Evolutionary conservation across 2,329 filamentous ascomycete genomes (phyloP).

Genomic region (Alternaria viburni): DNA sequence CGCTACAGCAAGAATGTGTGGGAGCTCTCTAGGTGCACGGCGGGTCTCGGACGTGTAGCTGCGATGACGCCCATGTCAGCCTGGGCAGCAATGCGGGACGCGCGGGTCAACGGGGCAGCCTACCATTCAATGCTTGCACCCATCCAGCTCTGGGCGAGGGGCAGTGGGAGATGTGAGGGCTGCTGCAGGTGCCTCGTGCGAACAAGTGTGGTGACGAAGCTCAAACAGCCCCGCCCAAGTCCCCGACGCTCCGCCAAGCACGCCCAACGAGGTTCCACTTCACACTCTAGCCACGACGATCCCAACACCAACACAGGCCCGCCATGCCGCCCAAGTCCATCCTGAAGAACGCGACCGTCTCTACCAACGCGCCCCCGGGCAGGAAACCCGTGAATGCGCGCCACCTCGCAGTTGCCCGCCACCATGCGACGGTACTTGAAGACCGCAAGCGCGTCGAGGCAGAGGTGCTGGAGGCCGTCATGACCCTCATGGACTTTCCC

Average conservation of each 20-base stretch:
- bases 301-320: conserved; percentile 5
- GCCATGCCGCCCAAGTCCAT: conserved; percentile 54
- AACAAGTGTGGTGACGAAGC: conserved; percentile 24
- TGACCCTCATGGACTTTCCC: conserved; percentile 72
- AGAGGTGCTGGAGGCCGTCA: conserved; percentile 73
- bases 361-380: conserved; percentile 26
- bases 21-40: conserved; percentile 11
- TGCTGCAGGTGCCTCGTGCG: conserved; percentile 16
- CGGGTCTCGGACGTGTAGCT: conserved; percentile 20
- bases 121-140: conserved; percentile 14
- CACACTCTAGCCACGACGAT: conserved; percentile 10
- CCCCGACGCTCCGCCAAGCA: conserved; percentile 16
- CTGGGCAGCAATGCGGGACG: conserved; percentile 14
- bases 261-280: conserved; percentile 11
- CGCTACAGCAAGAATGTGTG: conserved; percentile 4
- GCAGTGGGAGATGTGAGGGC: conserved; percentile 12
- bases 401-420: conserved; percentile 71
- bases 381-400: conserved; percentile 45
- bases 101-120: conserved; percentile 4
- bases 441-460: conserved; percentile 79
- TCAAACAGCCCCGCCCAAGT: conserved; percentile 24
- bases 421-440: conserved; percentile 83
- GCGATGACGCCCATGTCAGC: conserved; percentile 23
- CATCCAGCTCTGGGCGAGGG: conserved; percentile 16
- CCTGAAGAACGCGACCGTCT: conserved; percentile 41